Percentiles rank a stretch among this genome's conserved stretches.
Conservation (phyloP, 2,329 filamentous ascomycete genomes). For the Albophoma yamanashiensis region DNA sequence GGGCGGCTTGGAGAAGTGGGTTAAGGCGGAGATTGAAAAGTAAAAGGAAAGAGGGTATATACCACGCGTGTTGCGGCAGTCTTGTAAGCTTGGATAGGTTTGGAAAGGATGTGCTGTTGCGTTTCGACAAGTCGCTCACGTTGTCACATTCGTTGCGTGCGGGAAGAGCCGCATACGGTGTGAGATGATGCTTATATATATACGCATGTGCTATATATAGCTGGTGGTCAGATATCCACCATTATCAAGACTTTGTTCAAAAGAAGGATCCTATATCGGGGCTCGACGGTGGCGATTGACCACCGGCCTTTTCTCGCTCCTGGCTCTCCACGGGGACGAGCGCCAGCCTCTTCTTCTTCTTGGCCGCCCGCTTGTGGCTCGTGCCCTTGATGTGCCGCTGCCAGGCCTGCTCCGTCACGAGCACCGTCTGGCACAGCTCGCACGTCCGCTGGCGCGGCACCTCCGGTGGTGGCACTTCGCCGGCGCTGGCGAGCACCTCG, state of each 20-base stretch:
- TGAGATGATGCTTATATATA: background rate
- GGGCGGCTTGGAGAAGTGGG: constrained; percentile 75
- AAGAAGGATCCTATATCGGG: constrained; percentile 18
- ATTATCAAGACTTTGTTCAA: background rate
- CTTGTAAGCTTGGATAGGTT: background rate
- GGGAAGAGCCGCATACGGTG: background rate
- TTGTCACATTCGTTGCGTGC: background rate
- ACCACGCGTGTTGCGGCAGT: background rate
- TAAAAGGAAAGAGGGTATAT: too few relatives aligned
- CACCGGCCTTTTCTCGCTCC: constrained; percentile 3
- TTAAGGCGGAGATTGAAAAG: constrained; percentile 52
- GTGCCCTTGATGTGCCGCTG: constrained; percentile 25
- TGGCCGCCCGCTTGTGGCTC: constrained; percentile 21
- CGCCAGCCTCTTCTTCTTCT: constrained; percentile 25
- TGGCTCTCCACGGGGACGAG: constrained; percentile 20
- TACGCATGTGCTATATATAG: too few relatives aligned
- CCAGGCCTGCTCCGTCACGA: constrained; percentile 42
- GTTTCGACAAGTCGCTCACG: background rate
- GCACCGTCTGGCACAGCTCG: constrained; percentile 58
- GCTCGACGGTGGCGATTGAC: constrained; percentile 8
- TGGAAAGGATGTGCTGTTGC: too few relatives aligned
- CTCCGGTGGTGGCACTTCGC: constrained; percentile 37
- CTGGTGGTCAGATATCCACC: background rate
- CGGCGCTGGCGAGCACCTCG: constrained; percentile 42
- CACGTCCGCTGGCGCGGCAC: constrained; percentile 52